A percentile compares a stretch with the other conserved stretches of the same genome.
Evolutionary conservation across 345 rosid species (phyloP).

Genomic region (Balakata baccata): DNA sequence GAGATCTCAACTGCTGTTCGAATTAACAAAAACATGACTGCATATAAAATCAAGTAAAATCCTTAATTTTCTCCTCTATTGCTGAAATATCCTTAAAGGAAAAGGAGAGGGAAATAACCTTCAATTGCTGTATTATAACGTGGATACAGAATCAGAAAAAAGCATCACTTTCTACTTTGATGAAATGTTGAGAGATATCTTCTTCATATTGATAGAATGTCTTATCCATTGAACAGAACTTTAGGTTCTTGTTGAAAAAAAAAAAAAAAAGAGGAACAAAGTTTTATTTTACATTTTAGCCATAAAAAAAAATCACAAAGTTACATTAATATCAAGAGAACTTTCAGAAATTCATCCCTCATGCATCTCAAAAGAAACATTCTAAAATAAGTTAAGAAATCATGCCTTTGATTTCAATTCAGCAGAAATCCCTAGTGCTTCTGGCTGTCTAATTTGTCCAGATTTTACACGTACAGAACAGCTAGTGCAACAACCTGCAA

Average conservation of each 20-base stretch:
- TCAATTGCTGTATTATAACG: background rate
- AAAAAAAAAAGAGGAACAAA: background rate
- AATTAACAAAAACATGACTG: no score
- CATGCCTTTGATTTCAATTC: slow-evolving; percentile 80
- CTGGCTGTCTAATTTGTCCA: slow-evolving; percentile 83
- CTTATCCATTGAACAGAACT: background rate
- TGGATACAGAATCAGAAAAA: background rate
- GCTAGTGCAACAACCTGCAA: slow-evolving; percentile 92
- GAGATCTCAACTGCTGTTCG: background rate
- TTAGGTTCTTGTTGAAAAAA: background rate
- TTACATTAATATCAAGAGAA: background rate
- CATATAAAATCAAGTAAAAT: background rate
- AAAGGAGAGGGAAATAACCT: background rate
- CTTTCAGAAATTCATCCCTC: background rate
- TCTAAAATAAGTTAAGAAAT: slow-evolving; percentile 18
- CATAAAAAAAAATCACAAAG: background rate
- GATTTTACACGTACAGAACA: slow-evolving; percentile 93
- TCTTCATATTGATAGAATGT: background rate
- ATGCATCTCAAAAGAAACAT: background rate
- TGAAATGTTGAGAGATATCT: background rate
- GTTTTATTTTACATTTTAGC: slow-evolving; percentile 5
- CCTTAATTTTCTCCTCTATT: background rate
- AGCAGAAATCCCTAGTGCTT: slow-evolving; percentile 92
- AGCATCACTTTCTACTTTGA: no score
- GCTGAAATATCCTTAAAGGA: background rate